phyloP scores from a whole-genome alignment of 2,329 filamentous ascomycete genomes.

The Zarea fungicola region DNA sequence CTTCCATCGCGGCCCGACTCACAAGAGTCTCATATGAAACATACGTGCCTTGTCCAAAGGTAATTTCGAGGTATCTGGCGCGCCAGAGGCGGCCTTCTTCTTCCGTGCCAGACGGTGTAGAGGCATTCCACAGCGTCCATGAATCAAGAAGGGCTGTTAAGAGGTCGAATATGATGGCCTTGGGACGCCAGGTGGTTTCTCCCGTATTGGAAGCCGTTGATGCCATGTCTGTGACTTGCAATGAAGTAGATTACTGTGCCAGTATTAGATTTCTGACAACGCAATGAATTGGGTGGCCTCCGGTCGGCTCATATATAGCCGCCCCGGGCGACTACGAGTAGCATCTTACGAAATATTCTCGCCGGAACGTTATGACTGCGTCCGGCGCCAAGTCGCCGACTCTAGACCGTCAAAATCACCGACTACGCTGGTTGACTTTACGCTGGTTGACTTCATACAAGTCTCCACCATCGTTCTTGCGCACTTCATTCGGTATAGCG shows the following conservation, averaged over 20 bases:
- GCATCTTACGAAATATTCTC: too few relatives aligned
- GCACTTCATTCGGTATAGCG: constrained; percentile 14
- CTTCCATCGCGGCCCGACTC: constrained; percentile 24
- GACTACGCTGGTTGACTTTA: not conserved
- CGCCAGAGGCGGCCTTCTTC: constrained; percentile 30
- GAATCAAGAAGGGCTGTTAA: constrained; percentile 35
- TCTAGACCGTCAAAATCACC: not conserved
- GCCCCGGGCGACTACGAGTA: too few relatives aligned
- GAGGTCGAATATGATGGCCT: constrained; percentile 35
- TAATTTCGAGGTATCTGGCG: constrained; percentile 32
- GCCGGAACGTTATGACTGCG: too few relatives aligned
- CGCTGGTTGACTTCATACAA: not conserved
- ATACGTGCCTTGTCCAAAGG: constrained; percentile 30
- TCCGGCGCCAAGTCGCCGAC: too few relatives aligned
- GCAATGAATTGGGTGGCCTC: too few relatives aligned
- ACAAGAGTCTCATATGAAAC: constrained; percentile 28
- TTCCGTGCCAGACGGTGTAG: constrained; percentile 21
- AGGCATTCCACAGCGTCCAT: constrained; percentile 33
- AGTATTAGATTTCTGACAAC: too few relatives aligned
- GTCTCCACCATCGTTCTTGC: constrained; percentile 13
- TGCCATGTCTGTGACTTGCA: not conserved
- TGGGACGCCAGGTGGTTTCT: constrained; percentile 22
- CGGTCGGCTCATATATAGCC: too few relatives aligned
- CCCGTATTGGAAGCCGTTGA: not conserved
- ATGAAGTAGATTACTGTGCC: too few relatives aligned